Evolutionary conservation across 75 land plant species (phyloP).

Genomic region (Larix kaempferi): DNA sequence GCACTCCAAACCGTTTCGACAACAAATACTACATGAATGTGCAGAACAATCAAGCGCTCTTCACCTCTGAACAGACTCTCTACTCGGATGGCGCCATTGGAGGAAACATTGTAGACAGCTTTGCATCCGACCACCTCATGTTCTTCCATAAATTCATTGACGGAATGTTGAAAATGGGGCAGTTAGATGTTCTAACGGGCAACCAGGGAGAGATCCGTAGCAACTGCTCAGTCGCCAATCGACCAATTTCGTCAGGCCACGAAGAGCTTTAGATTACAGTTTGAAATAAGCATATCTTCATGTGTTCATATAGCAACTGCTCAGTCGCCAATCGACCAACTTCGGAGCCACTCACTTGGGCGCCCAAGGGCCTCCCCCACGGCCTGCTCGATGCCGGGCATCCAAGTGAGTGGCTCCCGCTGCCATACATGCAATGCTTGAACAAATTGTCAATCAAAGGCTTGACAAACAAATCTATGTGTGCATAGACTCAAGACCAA

Average conservation of each 20-base stretch:
- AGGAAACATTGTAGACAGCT: not conserved
- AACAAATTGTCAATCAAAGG: too few species aligned
- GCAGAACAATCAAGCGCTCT: not conserved
- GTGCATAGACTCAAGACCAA: too few species aligned
- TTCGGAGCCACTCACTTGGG: too few species aligned
- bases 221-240: constrained; percentile 8
- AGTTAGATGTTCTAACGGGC: constrained; percentile 16
- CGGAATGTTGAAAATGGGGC: constrained; percentile 24
- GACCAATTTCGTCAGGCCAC: not conserved
- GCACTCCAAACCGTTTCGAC: constrained; percentile 6
- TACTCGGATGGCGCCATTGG: not conserved
- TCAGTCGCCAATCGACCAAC: too few species aligned
- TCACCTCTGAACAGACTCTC: not conserved
- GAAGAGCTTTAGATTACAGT: too few species aligned
- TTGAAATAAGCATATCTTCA: too few species aligned
- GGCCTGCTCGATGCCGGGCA: too few species aligned
- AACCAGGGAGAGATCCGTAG: constrained; percentile 11
- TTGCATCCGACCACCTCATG: not conserved
- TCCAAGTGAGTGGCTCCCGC: too few species aligned
- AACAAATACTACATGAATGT: constrained; percentile 7
- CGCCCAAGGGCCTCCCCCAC: too few species aligned
- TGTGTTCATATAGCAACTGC: too few species aligned
- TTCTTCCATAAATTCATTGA: constrained; percentile 7
- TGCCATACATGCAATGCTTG: too few species aligned
- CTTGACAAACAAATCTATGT: too few species aligned